Evolutionary conservation across 1,284 basidiomycete species (phyloP).

Genomic region (Apiotrichum brassicae): DNA sequence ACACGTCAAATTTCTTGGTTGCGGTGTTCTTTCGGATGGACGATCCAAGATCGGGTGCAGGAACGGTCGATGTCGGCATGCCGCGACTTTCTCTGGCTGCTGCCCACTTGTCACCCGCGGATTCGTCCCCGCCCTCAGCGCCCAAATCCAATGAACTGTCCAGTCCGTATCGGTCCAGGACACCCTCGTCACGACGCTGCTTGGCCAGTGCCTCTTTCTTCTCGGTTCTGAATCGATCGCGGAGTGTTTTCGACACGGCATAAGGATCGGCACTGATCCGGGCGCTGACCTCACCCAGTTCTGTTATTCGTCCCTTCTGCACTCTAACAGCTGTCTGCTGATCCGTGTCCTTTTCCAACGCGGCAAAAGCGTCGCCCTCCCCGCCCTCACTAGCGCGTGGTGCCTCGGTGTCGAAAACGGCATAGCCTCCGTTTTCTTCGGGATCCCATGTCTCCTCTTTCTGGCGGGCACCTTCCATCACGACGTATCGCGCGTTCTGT

Average conservation of each 20-base stretch:
- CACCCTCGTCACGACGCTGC: conserved; percentile 46
- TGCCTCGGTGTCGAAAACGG: conserved; percentile 65
- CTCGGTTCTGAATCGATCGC: conserved; percentile 74
- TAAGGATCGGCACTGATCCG: conserved; percentile 79
- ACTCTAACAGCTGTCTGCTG: conserved; percentile 65
- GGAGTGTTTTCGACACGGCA: conserved; percentile 61
- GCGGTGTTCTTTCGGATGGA: conserved; percentile 9
- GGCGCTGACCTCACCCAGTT: conserved; percentile 65
- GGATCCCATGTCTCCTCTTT: conserved; percentile 96
- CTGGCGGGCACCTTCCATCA: conserved; percentile 76
- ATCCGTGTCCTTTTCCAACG: conserved; percentile 76
- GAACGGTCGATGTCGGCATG: neutral
- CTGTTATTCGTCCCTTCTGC: conserved; percentile 67
- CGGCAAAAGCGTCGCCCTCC: conserved; percentile 58
- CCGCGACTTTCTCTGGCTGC: conserved; percentile 15
- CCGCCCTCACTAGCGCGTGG: conserved; percentile 40
- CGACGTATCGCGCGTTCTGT: conserved; percentile 92
- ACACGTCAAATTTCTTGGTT: conserved; percentile 5
- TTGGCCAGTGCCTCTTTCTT: conserved; percentile 70
- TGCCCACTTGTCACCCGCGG: conserved; percentile 23
- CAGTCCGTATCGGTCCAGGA: conserved; percentile 68
- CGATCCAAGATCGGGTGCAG: neutral
- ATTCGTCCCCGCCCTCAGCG: conserved; percentile 25
- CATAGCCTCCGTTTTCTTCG: conserved; percentile 85
- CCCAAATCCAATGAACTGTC: conserved; percentile 50